Evolutionary conservation across 1,284 basidiomycete genomes (phyloP).

Genomic region (Puccinia novopanici): DNA sequence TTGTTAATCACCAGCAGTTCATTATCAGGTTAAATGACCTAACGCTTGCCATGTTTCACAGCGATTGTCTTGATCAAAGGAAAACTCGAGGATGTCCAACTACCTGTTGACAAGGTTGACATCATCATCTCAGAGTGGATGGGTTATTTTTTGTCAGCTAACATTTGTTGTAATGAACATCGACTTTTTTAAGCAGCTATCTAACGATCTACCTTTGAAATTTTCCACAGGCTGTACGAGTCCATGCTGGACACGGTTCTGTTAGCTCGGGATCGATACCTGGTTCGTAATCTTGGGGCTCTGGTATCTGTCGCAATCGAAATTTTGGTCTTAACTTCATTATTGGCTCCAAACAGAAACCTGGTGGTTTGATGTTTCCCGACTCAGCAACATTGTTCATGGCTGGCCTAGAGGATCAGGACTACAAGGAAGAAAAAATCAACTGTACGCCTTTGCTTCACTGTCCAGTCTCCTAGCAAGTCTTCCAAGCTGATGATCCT

Average conservation of each 20-base stretch:
- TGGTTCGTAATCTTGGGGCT: conserved; percentile 9
- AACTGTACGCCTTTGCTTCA: conserved; percentile 70
- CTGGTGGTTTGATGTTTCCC: conserved; percentile 89
- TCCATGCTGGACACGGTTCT: conserved; percentile 99
- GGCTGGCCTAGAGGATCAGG: conserved; percentile 97
- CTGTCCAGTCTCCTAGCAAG: background rate
- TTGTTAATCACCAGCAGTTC: background rate
- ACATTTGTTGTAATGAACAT: too few relatives aligned
- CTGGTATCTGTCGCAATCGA: too few relatives aligned
- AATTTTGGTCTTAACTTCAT: too few relatives aligned
- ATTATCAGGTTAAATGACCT: background rate
- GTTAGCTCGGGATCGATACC: conserved; percentile 77
- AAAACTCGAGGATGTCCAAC: conserved; percentile 86
- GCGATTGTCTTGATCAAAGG: conserved; percentile 95
- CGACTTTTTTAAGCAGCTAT: background rate
- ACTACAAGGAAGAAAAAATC: conserved; percentile 99
- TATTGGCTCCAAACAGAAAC: conserved; percentile 62
- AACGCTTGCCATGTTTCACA: conserved; percentile 57
- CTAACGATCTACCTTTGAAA: background rate
- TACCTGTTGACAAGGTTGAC: conserved; percentile 74
- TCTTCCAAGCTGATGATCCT: background rate
- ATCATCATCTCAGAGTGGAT: conserved; percentile 99
- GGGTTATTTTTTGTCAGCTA: conserved; percentile 71
- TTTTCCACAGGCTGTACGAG: conserved; percentile 72
- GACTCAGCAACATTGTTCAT: conserved; percentile 91